phyloP scores from a whole-genome alignment of 108 stramenopile genomes.

The Fragilaria crotonensis region DNA sequence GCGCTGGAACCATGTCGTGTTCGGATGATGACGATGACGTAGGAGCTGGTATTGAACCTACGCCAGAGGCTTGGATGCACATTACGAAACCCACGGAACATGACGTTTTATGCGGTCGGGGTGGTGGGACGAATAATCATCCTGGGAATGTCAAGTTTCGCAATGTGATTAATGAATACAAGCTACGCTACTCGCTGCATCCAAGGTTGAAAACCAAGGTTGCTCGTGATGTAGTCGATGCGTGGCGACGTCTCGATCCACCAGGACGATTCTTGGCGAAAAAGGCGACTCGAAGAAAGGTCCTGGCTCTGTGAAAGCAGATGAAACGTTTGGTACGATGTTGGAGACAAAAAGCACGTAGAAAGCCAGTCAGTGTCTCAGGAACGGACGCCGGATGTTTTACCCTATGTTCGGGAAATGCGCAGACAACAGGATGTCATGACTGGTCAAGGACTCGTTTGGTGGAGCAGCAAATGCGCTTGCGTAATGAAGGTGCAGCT shows the following conservation, averaged over 20 bases:
- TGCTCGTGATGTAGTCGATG: constrained; percentile 57
- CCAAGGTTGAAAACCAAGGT: constrained; percentile 72
- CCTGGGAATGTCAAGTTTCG: constrained; percentile 69
- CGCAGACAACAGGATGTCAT: constrained; percentile 28
- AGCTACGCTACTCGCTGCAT: constrained; percentile 60
- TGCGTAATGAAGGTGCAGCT: background rate
- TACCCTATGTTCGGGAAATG: constrained; percentile 25
- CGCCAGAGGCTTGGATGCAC: no score
- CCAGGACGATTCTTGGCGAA: constrained; percentile 71
- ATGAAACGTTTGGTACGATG: constrained; percentile 46
- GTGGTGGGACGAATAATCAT: constrained; percentile 75
- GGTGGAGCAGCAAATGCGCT: constrained; percentile 24
- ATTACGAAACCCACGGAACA: constrained; percentile 10
- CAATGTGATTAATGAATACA: constrained; percentile 55
- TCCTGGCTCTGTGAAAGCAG: constrained; percentile 8
- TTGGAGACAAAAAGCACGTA: constrained; percentile 66
- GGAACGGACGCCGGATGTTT: constrained; percentile 51
- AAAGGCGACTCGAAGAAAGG: constrained; percentile 17
- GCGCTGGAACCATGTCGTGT: no score
- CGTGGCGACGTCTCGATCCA: constrained; percentile 51
- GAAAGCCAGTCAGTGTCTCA: constrained; percentile 80
- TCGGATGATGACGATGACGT: no score
- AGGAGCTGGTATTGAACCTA: no score
- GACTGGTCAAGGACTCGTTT: constrained; percentile 10
- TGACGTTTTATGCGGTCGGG: constrained; percentile 52